These are phyloP conservation scores for Paramyrothecium sp. DNA, from an alignment of 2,329 filamentous ascomycete genomes.

Conservation along the genomic window DNA sequence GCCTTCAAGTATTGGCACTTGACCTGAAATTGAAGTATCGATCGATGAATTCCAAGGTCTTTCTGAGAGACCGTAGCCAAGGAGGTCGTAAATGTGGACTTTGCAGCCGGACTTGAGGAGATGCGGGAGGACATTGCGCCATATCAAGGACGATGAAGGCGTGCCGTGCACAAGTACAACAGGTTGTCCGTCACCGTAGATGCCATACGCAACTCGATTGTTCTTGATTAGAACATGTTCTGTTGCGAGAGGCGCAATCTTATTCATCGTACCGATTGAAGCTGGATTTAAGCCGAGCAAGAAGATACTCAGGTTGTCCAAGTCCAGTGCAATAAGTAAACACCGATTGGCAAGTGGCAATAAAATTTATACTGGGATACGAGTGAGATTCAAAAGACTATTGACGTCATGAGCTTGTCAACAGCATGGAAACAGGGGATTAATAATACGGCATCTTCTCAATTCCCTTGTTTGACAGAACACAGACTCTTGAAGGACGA, in stretches of 20 bases:
- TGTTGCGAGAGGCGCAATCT: slow-evolving; percentile 19
- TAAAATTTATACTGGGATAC: no score
- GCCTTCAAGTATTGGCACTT: slow-evolving; percentile 24
- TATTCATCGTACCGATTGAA: not conserved
- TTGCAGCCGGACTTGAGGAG: slow-evolving; percentile 19
- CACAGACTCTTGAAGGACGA: no score
- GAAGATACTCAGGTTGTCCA: no score
- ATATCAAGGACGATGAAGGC: slow-evolving; percentile 31
- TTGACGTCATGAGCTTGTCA: no score
- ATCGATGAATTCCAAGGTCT: slow-evolving; percentile 22
- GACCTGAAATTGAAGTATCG: slow-evolving; percentile 30
- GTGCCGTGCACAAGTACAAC: slow-evolving; percentile 30
- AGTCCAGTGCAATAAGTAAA: no score
- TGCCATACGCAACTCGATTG: slow-evolving; percentile 23
- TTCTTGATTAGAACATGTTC: slow-evolving; percentile 23
- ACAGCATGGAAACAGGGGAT: no score
- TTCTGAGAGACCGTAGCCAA: slow-evolving; percentile 30
- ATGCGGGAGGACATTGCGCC: slow-evolving; percentile 23
- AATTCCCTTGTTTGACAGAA: no score
- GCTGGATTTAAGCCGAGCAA: no score
- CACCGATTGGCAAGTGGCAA: no score
- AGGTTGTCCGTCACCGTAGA: slow-evolving; percentile 21
- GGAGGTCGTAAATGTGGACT: slow-evolving; percentile 26
- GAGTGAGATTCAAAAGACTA: no score
- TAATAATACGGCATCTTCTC: no score